These are phyloP conservation scores for Ogataea zsoltii DNA, from an alignment of 805 yeast species.

Conservation along the genomic window DNA sequence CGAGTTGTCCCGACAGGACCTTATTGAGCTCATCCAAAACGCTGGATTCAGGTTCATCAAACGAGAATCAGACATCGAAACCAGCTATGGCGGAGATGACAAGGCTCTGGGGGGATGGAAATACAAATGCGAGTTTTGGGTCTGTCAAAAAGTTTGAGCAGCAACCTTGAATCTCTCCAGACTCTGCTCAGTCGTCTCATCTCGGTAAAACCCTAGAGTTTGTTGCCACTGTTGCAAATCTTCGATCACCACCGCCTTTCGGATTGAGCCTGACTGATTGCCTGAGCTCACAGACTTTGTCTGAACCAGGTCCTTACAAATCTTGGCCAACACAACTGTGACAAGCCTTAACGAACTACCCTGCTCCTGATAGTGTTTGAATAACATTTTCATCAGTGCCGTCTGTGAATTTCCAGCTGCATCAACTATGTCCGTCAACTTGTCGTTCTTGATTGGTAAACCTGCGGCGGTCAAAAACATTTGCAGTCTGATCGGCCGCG, in stretches of 20 bases:
- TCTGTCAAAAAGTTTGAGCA: constrained; percentile 41
- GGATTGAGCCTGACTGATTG: not conserved
- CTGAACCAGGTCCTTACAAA: constrained; percentile 18
- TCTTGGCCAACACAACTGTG: constrained; percentile 24
- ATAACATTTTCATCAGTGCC: constrained; percentile 40
- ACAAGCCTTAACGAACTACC: constrained; percentile 35
- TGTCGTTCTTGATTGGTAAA: constrained; percentile 43
- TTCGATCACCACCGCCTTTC: constrained; percentile 10
- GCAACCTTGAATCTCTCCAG: constrained; percentile 3
- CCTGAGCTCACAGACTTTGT: not conserved
- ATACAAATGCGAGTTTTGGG: constrained; percentile 71
- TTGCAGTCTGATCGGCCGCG: constrained; percentile 42
- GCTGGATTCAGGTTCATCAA: constrained; percentile 54
- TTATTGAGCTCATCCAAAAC: constrained; percentile 44
- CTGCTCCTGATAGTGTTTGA: constrained; percentile 42
- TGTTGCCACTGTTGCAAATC: constrained; percentile 25
- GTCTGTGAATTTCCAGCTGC: constrained; percentile 40
- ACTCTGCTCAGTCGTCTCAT: constrained; percentile 5
- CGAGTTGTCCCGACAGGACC: constrained; percentile 59
- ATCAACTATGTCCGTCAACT: constrained; percentile 40
- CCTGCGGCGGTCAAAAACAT: constrained; percentile 49
- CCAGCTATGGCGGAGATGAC: constrained; percentile 55
- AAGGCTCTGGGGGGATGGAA: constrained; percentile 52
- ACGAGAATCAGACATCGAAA: constrained; percentile 43
- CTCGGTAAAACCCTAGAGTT: constrained; percentile 17